Base-by-base conservation (phyloP, 306 rosid genomes). In the Acacia acuminata region DNA sequence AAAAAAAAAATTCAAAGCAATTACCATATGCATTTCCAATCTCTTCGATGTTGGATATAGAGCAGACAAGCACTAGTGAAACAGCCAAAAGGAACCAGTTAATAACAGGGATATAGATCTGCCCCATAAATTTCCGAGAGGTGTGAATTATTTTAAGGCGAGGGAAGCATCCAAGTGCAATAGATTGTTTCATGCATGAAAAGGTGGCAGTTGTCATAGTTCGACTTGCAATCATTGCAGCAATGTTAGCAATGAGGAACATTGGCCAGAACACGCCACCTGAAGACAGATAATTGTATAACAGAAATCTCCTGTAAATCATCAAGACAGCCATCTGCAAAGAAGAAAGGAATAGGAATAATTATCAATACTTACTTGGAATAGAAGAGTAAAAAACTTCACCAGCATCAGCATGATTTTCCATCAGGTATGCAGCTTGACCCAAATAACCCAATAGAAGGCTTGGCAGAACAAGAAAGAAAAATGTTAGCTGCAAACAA, bases 171-270 rank as follows among this genome's bases (percentile, higher is more conserved):
- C 99, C 99, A 82, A 95, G 99, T 67, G 97, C 98, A 76, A 93
- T 93, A 42, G 99, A 93, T 83, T 95, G 99, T 81, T 95, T 95
- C 78, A 95, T 87, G 81, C 98, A 95, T 36, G 99, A 95, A 90
- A 95, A 95, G 82, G 99, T 95, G 74, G 99, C 99, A 3, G 99
- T 95, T 58, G 99, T 95, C 99, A 93, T 93, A 74, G 98, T 88
- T 80, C 99, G 91, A 86, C 99, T 93, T 58, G 99, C 98, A 89
- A 95, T 95, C 75, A 95, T 86, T 77, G 99, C 98, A 25, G 99
- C 99, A 74, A 92, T 22, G 45, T 88, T 95, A 67, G 99, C 98
- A 86, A 95, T 79, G 75, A 95, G 1, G 87, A 95, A 89, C 64
- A 88, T 78, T 10, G 91, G 96, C 99, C 99, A 95, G 86, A 95